phyloP scores from a whole-genome alignment of 176 grass and related monocot species.

The Zizania latifolia region DNA sequence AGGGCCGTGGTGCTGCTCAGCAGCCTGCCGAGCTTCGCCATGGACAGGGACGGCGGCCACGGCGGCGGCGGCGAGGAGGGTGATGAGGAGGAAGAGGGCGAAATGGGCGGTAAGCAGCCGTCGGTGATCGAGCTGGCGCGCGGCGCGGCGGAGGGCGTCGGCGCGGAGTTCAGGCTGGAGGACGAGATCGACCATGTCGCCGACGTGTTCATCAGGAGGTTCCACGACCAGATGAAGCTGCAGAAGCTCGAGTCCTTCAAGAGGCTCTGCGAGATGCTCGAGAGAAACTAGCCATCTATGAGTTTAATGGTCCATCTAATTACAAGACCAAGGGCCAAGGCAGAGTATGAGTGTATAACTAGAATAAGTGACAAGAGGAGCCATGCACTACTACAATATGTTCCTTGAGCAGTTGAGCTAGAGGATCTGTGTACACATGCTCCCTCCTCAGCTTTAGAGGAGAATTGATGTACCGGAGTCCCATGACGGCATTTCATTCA shows the following conservation, averaged over 20 bases:
- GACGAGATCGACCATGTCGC: slow-evolving; percentile 71
- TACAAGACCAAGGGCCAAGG: background rate
- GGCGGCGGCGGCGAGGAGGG: background rate
- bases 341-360: background rate
- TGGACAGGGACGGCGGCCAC: slow-evolving; percentile 5
- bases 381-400: background rate
- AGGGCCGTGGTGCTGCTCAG: slow-evolving; percentile 55
- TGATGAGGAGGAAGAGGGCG: slow-evolving; percentile 7
- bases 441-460: background rate
- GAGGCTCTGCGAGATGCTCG: slow-evolving; percentile 82
- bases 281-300: slow-evolving; percentile 53
- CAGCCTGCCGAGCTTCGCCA: slow-evolving; percentile 41
- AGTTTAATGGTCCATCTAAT: background rate
- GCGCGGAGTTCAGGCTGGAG: slow-evolving; percentile 60
- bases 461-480: background rate
- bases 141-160: slow-evolving; percentile 40
- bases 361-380: slow-evolving; percentile 28
- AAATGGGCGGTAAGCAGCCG: slow-evolving; percentile 21
- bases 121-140: slow-evolving; percentile 61
- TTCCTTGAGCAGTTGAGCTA: background rate
- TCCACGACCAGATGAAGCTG: slow-evolving; percentile 85
- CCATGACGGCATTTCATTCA: background rate
- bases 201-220: slow-evolving; percentile 72
- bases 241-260: slow-evolving; percentile 99
- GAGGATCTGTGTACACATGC: background rate